Conservation (phyloP, 108 stramenopile genomes). For the Discostella pseudostelligera region DNA sequence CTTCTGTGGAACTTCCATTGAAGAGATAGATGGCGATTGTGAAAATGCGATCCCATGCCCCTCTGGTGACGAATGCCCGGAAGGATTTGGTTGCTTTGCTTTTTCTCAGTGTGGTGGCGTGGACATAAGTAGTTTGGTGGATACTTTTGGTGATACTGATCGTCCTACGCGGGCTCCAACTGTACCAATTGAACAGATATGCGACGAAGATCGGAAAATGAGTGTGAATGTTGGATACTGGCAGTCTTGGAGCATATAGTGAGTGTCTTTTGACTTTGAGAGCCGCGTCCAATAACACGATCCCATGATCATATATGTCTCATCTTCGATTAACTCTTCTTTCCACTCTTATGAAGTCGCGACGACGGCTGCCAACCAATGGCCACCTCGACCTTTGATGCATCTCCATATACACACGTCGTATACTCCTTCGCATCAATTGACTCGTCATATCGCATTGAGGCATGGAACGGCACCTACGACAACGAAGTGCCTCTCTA, state of each 20-base stretch:
- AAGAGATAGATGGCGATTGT: slow-evolving; percentile 29
- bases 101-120: slow-evolving; percentile 37
- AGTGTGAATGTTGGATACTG: slow-evolving; percentile 49
- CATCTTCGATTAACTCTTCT: background rate
- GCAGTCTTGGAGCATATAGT: slow-evolving; percentile 53
- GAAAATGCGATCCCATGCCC: slow-evolving; percentile 42
- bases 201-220: slow-evolving; percentile 40
- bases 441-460: slow-evolving; percentile 38
- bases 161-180: slow-evolving; percentile 42
- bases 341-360: slow-evolving; percentile 20
- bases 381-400: slow-evolving; percentile 38
- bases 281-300: background rate
- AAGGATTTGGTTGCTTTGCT: slow-evolving; percentile 44
- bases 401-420: slow-evolving; percentile 37
- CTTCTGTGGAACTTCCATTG: slow-evolving; percentile 34
- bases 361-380: slow-evolving; percentile 47
- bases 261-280: slow-evolving; percentile 10
- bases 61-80: slow-evolving; percentile 30
- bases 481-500: slow-evolving; percentile 48
- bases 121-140: slow-evolving; percentile 29
- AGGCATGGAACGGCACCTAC: slow-evolving; percentile 45
- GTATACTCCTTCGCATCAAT: slow-evolving; percentile 52
- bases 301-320: background rate
- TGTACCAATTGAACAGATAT: slow-evolving; percentile 37
- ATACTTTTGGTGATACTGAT: slow-evolving; percentile 44